Base-by-base conservation (phyloP, 2,329 filamentous ascomycete species). In the Huntiella bhutanensis region DNA sequence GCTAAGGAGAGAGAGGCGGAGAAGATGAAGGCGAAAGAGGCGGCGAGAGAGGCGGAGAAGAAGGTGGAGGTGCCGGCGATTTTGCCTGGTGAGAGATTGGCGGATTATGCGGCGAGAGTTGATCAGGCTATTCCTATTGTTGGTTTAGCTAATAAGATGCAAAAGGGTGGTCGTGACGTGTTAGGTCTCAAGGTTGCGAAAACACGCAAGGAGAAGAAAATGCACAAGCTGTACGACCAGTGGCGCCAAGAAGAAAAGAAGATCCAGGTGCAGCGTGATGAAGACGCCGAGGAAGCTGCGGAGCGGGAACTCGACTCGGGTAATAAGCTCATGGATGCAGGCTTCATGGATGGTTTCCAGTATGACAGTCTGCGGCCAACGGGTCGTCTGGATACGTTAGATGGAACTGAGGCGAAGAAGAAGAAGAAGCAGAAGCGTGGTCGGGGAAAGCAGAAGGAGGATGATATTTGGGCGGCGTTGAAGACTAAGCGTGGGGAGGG, bases 121-220 rank as follows among this genome's bases (percentile, higher is more conserved):
- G 80, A 96, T 57, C 81, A 83, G 42, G 77, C 83, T 0, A 67
- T 96, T 5, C 88, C 88, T 0, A 64, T 98, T 0, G 66, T 75
- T 5, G 78, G 79, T 0, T 67, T 95, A 6, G 67, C 75, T 47
- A 75, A 69, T 52, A 80, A 78, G 55, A 71, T 69, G 0, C 61
- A 69, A 6, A 75, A 69, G 53, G 64, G 68, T 36, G 76, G 73
- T 45, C 78, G 74, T 52, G 77, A 80, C 50, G 70, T 76, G 5
- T 62, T 73, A 33, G 75, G 81, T 0, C 56, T 80, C 6, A 81
- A 84, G 57, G 70, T 77, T 13, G 71, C 74, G 52, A 70, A 75
- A 44, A 95, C 87, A 4, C 80, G 79, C 59, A 91, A 87, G 56
- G 87, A 95, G 64, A 81, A 77, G 58, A 79, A 80, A 53, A 79